phyloP scores from a whole-genome alignment of 169 alveolate genomes.

The Pseudocohnilembus persalinus region DNA sequence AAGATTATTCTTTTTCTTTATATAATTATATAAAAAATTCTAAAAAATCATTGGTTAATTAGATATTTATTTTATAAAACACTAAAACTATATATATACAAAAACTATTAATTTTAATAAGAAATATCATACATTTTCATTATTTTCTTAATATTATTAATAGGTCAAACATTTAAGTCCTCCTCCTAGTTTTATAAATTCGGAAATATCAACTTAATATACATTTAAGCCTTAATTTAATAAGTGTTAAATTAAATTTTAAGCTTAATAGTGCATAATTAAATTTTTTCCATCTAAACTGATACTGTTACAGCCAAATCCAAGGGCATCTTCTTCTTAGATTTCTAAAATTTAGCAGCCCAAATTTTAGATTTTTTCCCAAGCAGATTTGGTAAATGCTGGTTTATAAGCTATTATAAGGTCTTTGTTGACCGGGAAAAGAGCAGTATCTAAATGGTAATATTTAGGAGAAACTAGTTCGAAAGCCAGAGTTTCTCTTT shows the following conservation, averaged over 20 bases:
- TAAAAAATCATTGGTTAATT: not conserved
- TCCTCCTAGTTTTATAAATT: constrained; percentile 18
- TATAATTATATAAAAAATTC: too few species aligned
- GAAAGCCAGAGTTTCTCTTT: constrained; percentile 4
- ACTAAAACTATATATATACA: too few species aligned
- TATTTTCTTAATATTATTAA: not conserved
- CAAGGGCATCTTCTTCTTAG: constrained; percentile 6
- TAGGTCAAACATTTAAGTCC: constrained; percentile 22
- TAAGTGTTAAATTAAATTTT: constrained; percentile 1
- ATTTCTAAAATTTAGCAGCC: constrained; percentile 10
- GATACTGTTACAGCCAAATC: not conserved
- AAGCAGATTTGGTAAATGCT: constrained; percentile 5
- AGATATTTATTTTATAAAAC: too few species aligned
- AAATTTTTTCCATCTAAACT: constrained; percentile 1
- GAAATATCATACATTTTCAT: not conserved
- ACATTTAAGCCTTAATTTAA: not conserved
- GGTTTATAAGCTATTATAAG: constrained; percentile 3
- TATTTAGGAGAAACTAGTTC: constrained; percentile 2
- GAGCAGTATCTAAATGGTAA: constrained; percentile 26
- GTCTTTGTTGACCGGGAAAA: constrained; percentile 14
- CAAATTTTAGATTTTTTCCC: constrained; percentile 10
- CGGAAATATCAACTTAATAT: constrained; percentile 16
- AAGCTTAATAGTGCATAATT: constrained; percentile 12
- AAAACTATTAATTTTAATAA: too few species aligned
- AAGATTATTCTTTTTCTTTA: too few species aligned